A percentile compares a stretch with the other conserved stretches of the same genome.
Evolutionary conservation across 2,329 filamentous ascomycete species (phyloP).

Genomic region (Cladophialophora immunda): DNA sequence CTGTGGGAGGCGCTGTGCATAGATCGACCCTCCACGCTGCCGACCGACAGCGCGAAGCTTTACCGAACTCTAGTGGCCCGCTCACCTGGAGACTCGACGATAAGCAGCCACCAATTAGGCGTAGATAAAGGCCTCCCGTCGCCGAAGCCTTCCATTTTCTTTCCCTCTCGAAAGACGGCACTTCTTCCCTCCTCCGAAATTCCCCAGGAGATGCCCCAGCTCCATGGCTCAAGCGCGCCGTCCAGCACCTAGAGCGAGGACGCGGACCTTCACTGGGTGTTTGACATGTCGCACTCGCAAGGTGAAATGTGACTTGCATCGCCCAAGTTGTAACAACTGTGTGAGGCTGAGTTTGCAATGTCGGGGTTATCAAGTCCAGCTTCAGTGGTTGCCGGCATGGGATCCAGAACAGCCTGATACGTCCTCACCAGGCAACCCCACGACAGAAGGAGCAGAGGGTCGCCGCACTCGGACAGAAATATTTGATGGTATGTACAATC

Average conservation of each 20-base stretch:
- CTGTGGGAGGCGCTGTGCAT: neutral
- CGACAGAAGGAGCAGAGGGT: neutral
- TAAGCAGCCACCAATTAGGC: constrained; percentile 8
- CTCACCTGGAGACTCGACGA: neutral
- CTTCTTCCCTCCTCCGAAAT: neutral
- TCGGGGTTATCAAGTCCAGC: constrained; percentile 17
- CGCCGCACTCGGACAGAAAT: constrained; percentile 22
- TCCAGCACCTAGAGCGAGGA: constrained; percentile 10
- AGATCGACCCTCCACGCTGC: neutral
- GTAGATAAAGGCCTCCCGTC: constrained; percentile 1
- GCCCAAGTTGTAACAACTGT: constrained; percentile 20
- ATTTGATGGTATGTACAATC: constrained; percentile 18
- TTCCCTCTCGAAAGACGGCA: neutral
- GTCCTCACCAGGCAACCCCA: constrained; percentile 1
- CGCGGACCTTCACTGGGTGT: constrained; percentile 22
- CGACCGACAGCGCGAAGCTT: neutral
- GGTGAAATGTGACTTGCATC: constrained; percentile 20
- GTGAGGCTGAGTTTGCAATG: constrained; percentile 6
- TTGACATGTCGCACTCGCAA: constrained; percentile 15
- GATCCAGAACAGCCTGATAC: constrained; percentile 14
- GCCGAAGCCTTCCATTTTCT: constrained; percentile 19
- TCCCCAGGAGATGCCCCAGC: constrained; percentile 1
- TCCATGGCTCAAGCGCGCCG: neutral
- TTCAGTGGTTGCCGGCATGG: constrained; percentile 20
- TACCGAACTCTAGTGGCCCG: neutral